Evolutionary conservation across 352 stramenopile species (phyloP).

Genomic region (Pythium vanterpoolii): DNA sequence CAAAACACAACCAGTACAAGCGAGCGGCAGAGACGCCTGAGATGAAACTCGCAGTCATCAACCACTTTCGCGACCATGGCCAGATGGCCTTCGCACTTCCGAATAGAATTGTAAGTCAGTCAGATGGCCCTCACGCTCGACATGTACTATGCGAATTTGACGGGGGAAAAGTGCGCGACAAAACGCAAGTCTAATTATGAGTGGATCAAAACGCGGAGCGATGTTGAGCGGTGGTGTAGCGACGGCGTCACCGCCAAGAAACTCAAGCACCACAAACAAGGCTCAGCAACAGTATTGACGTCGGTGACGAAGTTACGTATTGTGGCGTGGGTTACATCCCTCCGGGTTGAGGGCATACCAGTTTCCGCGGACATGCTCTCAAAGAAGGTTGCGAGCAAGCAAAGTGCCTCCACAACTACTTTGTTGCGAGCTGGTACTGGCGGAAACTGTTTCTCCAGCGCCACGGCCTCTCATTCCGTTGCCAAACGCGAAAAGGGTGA

Average conservation of each 20-base stretch:
- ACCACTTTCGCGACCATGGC: not conserved
- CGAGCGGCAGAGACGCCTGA: no score
- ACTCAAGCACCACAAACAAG: not conserved
- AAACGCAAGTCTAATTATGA: not conserved
- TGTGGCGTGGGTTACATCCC: not conserved
- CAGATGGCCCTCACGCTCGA: not conserved
- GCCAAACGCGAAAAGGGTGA: constrained; percentile 4
- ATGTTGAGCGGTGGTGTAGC: not conserved
- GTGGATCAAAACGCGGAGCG: not conserved
- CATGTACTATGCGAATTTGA: not conserved
- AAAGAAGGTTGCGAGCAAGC: not conserved
- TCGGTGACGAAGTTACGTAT: not conserved
- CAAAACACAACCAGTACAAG: no score
- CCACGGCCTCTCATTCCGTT: constrained; percentile 2
- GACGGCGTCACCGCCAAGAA: not conserved
- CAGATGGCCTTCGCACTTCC: not conserved
- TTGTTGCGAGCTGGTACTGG: constrained; percentile 1
- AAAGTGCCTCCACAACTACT: not conserved
- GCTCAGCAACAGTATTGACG: not conserved
- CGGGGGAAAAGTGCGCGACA: not conserved
- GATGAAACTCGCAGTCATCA: not conserved
- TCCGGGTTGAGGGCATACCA: not conserved
- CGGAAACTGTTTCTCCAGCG: not conserved
- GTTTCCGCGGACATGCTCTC: not conserved
- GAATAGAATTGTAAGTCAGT: no score